phyloP scores from a whole-genome alignment of 2,329 filamentous ascomycete genomes.

The Verticillium nubilum region DNA sequence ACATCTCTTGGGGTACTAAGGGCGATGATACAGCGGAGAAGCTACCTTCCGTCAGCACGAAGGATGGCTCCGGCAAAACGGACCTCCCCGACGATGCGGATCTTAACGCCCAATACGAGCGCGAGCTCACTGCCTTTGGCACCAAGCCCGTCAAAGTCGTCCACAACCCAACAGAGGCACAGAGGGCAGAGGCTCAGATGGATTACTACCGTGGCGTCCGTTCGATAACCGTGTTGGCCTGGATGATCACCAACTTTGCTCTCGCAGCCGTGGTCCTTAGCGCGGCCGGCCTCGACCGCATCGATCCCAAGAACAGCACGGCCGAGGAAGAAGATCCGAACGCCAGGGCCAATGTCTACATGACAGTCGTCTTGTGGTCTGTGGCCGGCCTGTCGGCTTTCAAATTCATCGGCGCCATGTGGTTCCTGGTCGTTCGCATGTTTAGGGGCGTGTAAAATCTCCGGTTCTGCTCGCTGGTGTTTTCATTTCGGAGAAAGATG shows the following conservation, averaged over 20 bases:
- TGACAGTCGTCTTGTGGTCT: slow-evolving; percentile 82
- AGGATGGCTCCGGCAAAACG: slow-evolving; percentile 86
- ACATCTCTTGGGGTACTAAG: slow-evolving; percentile 97
- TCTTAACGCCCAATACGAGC: slow-evolving; percentile 90
- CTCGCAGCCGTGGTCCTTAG: slow-evolving; percentile 82
- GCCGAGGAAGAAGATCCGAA: slow-evolving; percentile 32
- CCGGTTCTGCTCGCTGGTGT: not conserved
- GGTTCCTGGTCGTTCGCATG: slow-evolving; percentile 87
- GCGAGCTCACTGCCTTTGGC: slow-evolving; percentile 70
- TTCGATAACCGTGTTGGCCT: slow-evolving; percentile 83
- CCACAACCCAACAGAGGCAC: slow-evolving; percentile 47
- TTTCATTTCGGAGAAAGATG: not conserved
- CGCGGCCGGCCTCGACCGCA: slow-evolving; percentile 72
- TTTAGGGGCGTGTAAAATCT: slow-evolving; percentile 61
- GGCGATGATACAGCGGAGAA: slow-evolving; percentile 95
- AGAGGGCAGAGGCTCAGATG: slow-evolving; percentile 77
- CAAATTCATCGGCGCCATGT: slow-evolving; percentile 81
- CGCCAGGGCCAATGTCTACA: slow-evolving; percentile 70
- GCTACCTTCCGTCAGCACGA: slow-evolving; percentile 80
- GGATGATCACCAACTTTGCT: slow-evolving; percentile 95
- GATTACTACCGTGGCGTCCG: slow-evolving; percentile 98
- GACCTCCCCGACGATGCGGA: slow-evolving; percentile 94
- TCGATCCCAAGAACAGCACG: slow-evolving; percentile 40
- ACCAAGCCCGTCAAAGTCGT: slow-evolving; percentile 70
- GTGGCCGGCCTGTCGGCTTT: slow-evolving; percentile 80